phyloP scores from a whole-genome alignment of 805 yeast species.

The Zygoascus tannicola region DNA sequence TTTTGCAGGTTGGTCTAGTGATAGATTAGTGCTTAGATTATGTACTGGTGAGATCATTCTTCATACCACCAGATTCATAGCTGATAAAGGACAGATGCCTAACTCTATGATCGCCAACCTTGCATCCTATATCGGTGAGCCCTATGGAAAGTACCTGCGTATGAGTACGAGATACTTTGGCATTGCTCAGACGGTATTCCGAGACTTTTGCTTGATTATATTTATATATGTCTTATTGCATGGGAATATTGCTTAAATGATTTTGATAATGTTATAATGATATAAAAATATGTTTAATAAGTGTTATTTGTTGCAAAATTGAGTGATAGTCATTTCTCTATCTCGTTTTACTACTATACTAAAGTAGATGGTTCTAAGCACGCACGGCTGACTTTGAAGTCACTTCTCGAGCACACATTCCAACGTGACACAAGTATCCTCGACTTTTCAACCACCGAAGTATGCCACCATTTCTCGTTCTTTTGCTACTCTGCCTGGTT shows the following conservation, averaged over 20 bases:
- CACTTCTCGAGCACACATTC: too few relatives aligned
- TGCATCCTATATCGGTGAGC: slow-evolving; percentile 23
- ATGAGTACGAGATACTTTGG: slow-evolving; percentile 14
- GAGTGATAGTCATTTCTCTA: too few relatives aligned
- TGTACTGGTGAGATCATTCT: slow-evolving; percentile 18
- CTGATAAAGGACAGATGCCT: slow-evolving; percentile 13
- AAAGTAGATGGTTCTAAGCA: too few relatives aligned
- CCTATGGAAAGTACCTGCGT: slow-evolving; percentile 19
- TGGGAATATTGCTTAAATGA: not conserved
- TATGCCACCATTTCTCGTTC: slow-evolving; percentile 18
- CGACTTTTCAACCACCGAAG: too few relatives aligned
- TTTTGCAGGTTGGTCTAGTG: slow-evolving; percentile 14
- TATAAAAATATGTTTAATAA: too few relatives aligned
- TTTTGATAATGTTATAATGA: too few relatives aligned
- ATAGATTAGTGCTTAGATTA: slow-evolving; percentile 15
- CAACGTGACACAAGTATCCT: too few relatives aligned
- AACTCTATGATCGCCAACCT: slow-evolving; percentile 16
- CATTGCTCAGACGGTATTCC: slow-evolving; percentile 11
- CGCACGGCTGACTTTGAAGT: too few relatives aligned
- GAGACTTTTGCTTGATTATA: slow-evolving; percentile 22
- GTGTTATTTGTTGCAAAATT: too few relatives aligned
- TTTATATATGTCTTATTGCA: slow-evolving; percentile 19
- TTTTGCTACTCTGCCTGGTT: slow-evolving; percentile 20
- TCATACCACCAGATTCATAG: slow-evolving; percentile 17
- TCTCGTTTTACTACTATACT: too few relatives aligned